Evolutionary conservation across 2,329 filamentous ascomycete species (phyloP).

Genomic region (Ceratocystis ficicola): DNA sequence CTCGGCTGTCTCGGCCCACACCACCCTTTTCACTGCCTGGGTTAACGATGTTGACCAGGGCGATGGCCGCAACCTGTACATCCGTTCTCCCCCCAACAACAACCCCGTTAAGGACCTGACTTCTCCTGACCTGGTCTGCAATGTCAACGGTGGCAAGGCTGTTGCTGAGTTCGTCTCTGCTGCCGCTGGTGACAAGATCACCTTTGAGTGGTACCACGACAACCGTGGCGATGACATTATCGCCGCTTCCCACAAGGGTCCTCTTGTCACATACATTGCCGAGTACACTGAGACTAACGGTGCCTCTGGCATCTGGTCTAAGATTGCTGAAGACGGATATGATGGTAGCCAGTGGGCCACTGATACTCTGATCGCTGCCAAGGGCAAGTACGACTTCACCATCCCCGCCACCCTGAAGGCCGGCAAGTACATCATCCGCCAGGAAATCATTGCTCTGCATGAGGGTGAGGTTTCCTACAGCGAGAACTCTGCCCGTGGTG

Average conservation of each 20-base stretch:
- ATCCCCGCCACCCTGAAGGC: constrained; percentile 36
- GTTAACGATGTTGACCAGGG: constrained; percentile 37
- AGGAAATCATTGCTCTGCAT: constrained; percentile 45
- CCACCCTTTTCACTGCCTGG: constrained; percentile 37
- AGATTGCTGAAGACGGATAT: constrained; percentile 31
- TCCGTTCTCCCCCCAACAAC: constrained; percentile 36
- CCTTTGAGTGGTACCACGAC: constrained; percentile 42
- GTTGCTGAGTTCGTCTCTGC: constrained; percentile 33
- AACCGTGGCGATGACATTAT: constrained; percentile 41
- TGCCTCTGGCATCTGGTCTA: constrained; percentile 41
- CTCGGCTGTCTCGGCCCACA: constrained; percentile 34
- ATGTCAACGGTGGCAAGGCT: constrained; percentile 32
- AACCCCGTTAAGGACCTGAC: constrained; percentile 35
- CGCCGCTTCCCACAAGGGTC: constrained; percentile 40
- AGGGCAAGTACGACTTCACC: constrained; percentile 38
- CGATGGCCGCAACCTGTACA: constrained; percentile 33
- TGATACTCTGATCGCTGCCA: constrained; percentile 37
- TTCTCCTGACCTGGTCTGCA: constrained; percentile 34
- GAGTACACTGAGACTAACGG: constrained; percentile 33
- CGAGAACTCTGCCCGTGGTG: constrained; percentile 31
- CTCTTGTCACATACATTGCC: constrained; percentile 43
- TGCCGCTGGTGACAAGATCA: constrained; percentile 38
- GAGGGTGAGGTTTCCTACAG: constrained; percentile 32
- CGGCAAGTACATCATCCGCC: constrained; percentile 43
- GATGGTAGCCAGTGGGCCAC: constrained; percentile 34